These are phyloP conservation scores for Cicer arietinum DNA, from an alignment of 306 rosid genomes.

Conservation along the genomic window DNA sequence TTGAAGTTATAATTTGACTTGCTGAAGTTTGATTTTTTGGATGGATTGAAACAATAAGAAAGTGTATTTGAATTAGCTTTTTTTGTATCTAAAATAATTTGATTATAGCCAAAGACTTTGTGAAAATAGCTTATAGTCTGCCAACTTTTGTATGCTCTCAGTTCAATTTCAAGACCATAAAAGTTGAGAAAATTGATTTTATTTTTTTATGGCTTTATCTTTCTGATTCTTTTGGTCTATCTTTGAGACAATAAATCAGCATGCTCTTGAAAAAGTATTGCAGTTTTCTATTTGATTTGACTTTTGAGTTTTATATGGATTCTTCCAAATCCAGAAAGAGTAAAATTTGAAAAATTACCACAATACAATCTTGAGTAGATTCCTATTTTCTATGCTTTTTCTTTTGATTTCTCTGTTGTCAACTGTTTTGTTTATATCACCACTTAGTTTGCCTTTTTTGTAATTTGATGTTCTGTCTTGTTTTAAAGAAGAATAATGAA, in stretches of 20 bases:
- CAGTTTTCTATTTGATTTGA: conserved; percentile 29
- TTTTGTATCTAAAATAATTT: background rate
- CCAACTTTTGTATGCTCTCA: conserved; percentile 2
- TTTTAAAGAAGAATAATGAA: conserved; percentile 11
- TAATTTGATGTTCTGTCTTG: conserved; percentile 21
- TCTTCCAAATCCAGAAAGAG: conserved; percentile 10
- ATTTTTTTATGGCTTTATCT: background rate
- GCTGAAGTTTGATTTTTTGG: background rate
- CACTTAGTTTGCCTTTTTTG: conserved; percentile 5
- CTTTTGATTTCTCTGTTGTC: conserved; percentile 23
- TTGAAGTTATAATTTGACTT: conserved; percentile 34
- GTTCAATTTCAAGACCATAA: conserved; percentile 11
- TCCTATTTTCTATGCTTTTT: conserved; percentile 10
- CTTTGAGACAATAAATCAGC: background rate
- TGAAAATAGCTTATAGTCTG: background rate
- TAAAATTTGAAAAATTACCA: conserved; percentile 4
- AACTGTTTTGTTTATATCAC: background rate
- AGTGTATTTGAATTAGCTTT: conserved; percentile 16
- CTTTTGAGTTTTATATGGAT: conserved; percentile 10
- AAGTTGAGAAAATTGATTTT: no score
- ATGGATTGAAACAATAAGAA: conserved; percentile 20
- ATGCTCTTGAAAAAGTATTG: conserved; percentile 11
- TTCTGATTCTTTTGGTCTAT: background rate
- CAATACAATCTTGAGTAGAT: background rate
- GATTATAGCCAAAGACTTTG: conserved; percentile 17